Evolutionary conservation across 148 eudicot genomes (phyloP).

Genomic region (Cornus florida): DNA sequence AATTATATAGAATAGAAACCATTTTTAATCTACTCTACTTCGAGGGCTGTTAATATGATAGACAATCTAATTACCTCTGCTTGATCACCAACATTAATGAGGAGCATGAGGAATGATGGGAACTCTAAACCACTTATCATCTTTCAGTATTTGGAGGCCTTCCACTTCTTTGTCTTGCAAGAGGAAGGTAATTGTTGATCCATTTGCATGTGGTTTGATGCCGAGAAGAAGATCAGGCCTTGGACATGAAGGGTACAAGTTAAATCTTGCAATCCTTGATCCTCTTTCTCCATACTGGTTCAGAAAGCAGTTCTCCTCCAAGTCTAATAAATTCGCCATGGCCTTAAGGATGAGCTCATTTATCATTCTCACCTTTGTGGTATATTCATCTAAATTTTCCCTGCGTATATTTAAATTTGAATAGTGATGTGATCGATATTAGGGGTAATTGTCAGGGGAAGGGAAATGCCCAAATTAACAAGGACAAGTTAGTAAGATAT

Average conservation of each 20-base stretch:
- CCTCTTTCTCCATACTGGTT: slow-evolving; percentile 28
- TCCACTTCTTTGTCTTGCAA: slow-evolving; percentile 35
- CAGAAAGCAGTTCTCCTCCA: slow-evolving; percentile 31
- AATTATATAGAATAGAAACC: neutral
- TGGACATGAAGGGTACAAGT: slow-evolving; percentile 36
- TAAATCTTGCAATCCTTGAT: slow-evolving; percentile 25
- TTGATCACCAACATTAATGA: slow-evolving; percentile 34
- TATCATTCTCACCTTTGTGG: slow-evolving; percentile 8
- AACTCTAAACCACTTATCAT: slow-evolving; percentile 32
- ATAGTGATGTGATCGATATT: too few relatives aligned
- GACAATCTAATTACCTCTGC: slow-evolving; percentile 20
- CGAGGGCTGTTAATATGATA: neutral
- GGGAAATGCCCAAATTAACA: too few relatives aligned
- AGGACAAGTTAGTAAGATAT: too few relatives aligned
- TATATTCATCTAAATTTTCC: slow-evolving; percentile 24
- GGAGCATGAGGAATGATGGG: slow-evolving; percentile 33
- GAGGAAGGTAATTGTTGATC: slow-evolving; percentile 29
- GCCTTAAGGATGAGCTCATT: slow-evolving; percentile 28
- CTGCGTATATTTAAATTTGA: slow-evolving; percentile 12
- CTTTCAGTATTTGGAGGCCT: slow-evolving; percentile 33
- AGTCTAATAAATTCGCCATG: slow-evolving; percentile 32
- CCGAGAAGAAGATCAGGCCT: slow-evolving; percentile 33
- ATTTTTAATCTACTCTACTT: too few relatives aligned
- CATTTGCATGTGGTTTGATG: slow-evolving; percentile 34
- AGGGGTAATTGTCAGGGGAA: too few relatives aligned